A percentile compares a stretch with the other conserved stretches of the same genome.
These are phyloP conservation scores for Kodamaea fukazawae DNA, from an alignment of 805 yeast genomes.

Conservation along the genomic window DNA sequence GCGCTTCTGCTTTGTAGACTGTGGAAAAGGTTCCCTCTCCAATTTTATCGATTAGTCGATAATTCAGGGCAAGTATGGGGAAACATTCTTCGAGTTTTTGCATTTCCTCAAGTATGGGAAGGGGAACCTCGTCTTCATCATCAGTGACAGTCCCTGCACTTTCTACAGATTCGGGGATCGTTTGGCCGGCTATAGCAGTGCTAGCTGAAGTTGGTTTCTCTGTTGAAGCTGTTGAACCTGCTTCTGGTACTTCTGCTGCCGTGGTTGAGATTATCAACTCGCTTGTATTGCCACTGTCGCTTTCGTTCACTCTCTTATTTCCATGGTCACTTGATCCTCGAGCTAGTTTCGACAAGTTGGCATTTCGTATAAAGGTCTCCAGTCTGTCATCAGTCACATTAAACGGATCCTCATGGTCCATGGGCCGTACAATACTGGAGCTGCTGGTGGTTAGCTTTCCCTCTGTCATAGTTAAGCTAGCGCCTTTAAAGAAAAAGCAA, in stretches of 20 bases:
- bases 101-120: slow-evolving; percentile 58
- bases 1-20: slow-evolving; percentile 61
- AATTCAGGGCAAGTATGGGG: slow-evolving; percentile 48
- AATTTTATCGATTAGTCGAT: slow-evolving; percentile 53
- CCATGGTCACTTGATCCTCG: slow-evolving; percentile 7
- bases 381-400: slow-evolving; percentile 15
- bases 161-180: slow-evolving; percentile 6
- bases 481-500: too few relatives aligned
- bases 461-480: too few relatives aligned
- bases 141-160: slow-evolving; percentile 2
- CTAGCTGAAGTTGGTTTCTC: too few relatives aligned
- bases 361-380: slow-evolving; percentile 15
- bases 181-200: too few relatives aligned
- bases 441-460: too few relatives aligned
- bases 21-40: slow-evolving; percentile 68
- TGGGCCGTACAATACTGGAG: slow-evolving; percentile 8
- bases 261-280: neutral
- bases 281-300: neutral
- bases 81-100: slow-evolving; percentile 52
- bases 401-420: slow-evolving; percentile 29
- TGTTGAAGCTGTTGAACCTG: too few relatives aligned
- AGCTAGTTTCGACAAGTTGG: slow-evolving; percentile 15
- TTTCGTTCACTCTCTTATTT: neutral
- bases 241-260: too few relatives aligned
- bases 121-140: slow-evolving; percentile 48